Conservation (phyloP, 1,139 yeast species). For the Scheffersomyces quercinus region DNA sequence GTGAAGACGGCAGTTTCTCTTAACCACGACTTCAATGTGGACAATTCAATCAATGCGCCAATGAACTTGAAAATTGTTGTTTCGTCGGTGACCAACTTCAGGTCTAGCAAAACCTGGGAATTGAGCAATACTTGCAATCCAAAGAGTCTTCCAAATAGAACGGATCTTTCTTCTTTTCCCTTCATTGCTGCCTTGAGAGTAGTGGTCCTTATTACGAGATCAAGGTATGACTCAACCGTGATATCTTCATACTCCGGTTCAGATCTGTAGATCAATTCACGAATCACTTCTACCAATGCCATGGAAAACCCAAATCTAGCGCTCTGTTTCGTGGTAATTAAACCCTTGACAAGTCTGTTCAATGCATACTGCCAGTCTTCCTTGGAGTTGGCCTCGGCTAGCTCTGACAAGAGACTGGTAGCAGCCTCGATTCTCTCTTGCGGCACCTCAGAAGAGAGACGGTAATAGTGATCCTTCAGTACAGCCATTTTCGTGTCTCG, state of each 20-base stretch:
- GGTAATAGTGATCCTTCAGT: conserved; percentile 74
- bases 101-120: conserved; percentile 45
- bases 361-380: conserved; percentile 83
- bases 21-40: conserved; percentile 76
- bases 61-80: conserved; percentile 41
- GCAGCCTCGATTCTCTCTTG: conserved; percentile 76
- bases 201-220: conserved; percentile 43
- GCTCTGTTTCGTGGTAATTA: conserved; percentile 77
- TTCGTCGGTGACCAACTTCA: conserved; percentile 20
- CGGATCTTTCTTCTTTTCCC: conserved; percentile 82
- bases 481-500: conserved; percentile 39
- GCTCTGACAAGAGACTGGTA: conserved; percentile 60
- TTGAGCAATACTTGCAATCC: conserved; percentile 78
- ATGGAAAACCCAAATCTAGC: conserved; percentile 88
- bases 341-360: conserved; percentile 74
- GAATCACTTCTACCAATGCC: conserved; percentile 77
- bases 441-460: conserved; percentile 75
- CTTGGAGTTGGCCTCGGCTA: conserved; percentile 42
- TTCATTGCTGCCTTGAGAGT: conserved; percentile 53
- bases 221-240: conserved; percentile 39
- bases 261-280: conserved; percentile 39
- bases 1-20: conserved; percentile 80
- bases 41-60: conserved; percentile 54
- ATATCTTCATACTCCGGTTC: conserved; percentile 28
- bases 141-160: conserved; percentile 79